Evolutionary conservation across 2,329 filamentous ascomycete species (phyloP).

Genomic region (Paraphaeosphaeria sporulosa): DNA sequence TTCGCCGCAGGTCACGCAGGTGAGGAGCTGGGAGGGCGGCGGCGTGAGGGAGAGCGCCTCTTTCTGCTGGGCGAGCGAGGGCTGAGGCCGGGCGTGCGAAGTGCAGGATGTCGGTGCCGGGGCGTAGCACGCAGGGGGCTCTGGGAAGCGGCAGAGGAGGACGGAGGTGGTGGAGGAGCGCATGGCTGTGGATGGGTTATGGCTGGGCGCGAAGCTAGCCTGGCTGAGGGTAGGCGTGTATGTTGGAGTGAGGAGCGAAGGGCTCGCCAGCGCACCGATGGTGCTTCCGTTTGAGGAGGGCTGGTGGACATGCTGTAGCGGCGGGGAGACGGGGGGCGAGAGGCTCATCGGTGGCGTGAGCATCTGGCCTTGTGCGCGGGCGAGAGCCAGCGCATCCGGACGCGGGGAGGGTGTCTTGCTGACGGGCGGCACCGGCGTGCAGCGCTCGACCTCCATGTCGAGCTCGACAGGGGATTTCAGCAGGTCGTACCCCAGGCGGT

Average conservation of each 20-base stretch:
- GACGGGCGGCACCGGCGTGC: background rate
- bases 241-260: background rate
- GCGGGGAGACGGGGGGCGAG: background rate
- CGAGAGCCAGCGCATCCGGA: background rate
- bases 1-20: constrained; percentile 39
- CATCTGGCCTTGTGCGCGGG: background rate
- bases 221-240: background rate
- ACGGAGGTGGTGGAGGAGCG: constrained; percentile 6
- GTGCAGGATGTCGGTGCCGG: background rate
- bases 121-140: background rate
- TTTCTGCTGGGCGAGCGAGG: constrained; percentile 5
- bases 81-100: constrained; percentile 6
- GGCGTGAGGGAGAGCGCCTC: constrained; percentile 1
- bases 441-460: constrained; percentile 14
- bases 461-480: constrained; percentile 6
- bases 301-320: background rate
- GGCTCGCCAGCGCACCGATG: background rate
- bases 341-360: constrained; percentile 6
- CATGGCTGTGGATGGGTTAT: background rate
- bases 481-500: constrained; percentile 13
- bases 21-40: constrained; percentile 7
- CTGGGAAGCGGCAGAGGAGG: background rate
- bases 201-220: background rate
- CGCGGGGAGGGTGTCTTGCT: background rate
- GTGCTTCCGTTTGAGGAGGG: constrained; percentile 1